Evolutionary conservation across 1,284 basidiomycete genomes (phyloP), one percentile per base, ranked within the genome.

Genomic region (Cutaneotrichosporon curvatum): DNA sequence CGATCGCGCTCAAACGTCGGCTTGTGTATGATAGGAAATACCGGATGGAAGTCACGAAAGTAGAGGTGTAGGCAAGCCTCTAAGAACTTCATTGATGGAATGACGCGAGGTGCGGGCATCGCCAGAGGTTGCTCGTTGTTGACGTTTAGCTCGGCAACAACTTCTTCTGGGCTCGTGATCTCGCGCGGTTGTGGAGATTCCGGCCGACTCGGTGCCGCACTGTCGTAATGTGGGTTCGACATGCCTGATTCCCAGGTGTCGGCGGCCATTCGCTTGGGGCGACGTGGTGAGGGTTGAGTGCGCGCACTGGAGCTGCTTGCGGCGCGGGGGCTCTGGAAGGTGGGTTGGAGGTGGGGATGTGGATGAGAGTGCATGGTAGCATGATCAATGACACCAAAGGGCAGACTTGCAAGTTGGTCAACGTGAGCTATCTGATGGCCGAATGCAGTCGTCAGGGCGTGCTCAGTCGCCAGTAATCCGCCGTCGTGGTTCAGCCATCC

Each of bases 11-110:
- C 45, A 32, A 64, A 62, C 12, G 57, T 59, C 6, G 66, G 56
- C 20, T 56, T 58, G 42, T 66, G 63, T 16, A 68, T 41, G 35
- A 68, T 53, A 1, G 66, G 64, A 30, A 64, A 62, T 2, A 58
- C 48, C 0, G 63, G 61, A 44, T 68, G 66, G 31, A 67, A 68
- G 23, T 62, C 56, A 34, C 62, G 60, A 38, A 68, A 67, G 46
- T 68, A 68, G 8, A 65, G 53, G 37, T 65, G 49, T 6, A 51
- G 34, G 37, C 49, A 51, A 12, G 41, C 49, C 19, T 51, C 49
- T 8, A 51, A 41, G 14, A 51, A 51, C 33, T 51, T 46, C 45
- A 51, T 47, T 1, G 49, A 51, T 8, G 49, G 49, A 16, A 51
- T 51, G 20, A 43, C 45, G 1, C 23, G 7, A 7, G 25, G 7